Evolutionary conservation across 345 rosid species (phyloP), one percentile per base, ranked within the genome.

Genomic region (Euphorbia tirucalli): DNA sequence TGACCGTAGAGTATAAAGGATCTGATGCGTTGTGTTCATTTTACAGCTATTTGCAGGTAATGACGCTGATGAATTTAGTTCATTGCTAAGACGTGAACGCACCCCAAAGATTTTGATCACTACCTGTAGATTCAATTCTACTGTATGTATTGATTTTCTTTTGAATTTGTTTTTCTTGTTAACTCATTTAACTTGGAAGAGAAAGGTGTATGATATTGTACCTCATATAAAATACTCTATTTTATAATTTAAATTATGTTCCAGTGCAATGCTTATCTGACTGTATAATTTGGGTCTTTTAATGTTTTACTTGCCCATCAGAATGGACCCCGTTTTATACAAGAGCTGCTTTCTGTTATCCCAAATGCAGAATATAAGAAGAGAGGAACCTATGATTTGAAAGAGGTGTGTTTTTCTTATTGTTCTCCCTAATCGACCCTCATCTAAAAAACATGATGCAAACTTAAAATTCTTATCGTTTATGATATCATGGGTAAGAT

Each of bases 331-430:
- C 91, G 87, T 5, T 88, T 96, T 70, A 83, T 93, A 79, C 81
- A 89, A 2, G 96, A 96, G 70, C 73, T 96, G 39, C 86, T 89
- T 28, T 77, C 89, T 0, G 94, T 93, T 67, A 93, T 96, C 15
- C 98, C 99, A 2, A 93, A 93, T 84, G 85, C 96, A 54, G 83
- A 87, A 63, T 96, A 89, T 76, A 77, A 65, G 46, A 89, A 86
- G 77, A 83, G 99, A 80, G 98, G 99, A 81, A 89, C 98, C 4
- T 91, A 90, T 73, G 94, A 92, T 82, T 77, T 96, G 78, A 96
- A 96, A 78, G 87, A 92, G 97, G 99, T 92, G 50, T 6, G 7
- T 61, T 21, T 76, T 71, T 21, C 54, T 70, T 4, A 13, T 66
- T 31, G 0, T 25, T 22, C 5, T 41, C 19, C 15, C 66, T 35